Base-by-base conservation (phyloP, 371 early-diverging fungal genomes). In the Mucor piriformis region DNA sequence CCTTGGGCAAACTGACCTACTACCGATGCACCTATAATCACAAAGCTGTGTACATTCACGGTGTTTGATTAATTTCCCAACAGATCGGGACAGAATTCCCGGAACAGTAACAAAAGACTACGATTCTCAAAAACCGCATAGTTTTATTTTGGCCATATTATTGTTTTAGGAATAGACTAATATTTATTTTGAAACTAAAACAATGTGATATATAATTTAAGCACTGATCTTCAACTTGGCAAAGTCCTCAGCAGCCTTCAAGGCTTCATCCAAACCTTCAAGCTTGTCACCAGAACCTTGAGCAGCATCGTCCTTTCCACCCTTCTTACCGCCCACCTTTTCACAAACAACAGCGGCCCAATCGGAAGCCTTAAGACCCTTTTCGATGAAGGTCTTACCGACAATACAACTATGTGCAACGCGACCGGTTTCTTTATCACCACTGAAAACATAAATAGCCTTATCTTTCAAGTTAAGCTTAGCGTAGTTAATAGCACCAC, bases 311-410 rank as follows among this genome's bases (percentile, higher is more conserved):
- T 89, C 91, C 64, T 91, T 92, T 64, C 95, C 95, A 43, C 94
- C 94, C 69, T 87, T 88, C 79, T 95, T 95, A 57, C 97, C 98
- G 24, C 92, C 94, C 35, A 97, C 82, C 27, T 85, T 81, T 54
- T 87, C 81, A 38, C 88, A 74, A 8, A 97, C 94, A 18, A 86
- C 87, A 11, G 76, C 77, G 44, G 94, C 94, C 98, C 97, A 98
- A 33, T 91, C 92, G 23, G 79, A 84, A 18, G 97, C 98, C 81
- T 90, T 92, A 50, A 98, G 76, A 3, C 88, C 95, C 81, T 81
- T 84, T 59, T 72, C 69, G 27, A 86, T 74, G 18, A 83, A 67
- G 34, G 42, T 57, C 60, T 92, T 90, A 66, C 90, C 83, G 13
- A 95, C 95, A 54, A 93, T 83, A 66, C 95, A 93, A 72, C 86